These are phyloP conservation scores for Trichoderma koningii DNA, from an alignment of 2,329 filamentous ascomycete species.

Conservation along the genomic window DNA sequence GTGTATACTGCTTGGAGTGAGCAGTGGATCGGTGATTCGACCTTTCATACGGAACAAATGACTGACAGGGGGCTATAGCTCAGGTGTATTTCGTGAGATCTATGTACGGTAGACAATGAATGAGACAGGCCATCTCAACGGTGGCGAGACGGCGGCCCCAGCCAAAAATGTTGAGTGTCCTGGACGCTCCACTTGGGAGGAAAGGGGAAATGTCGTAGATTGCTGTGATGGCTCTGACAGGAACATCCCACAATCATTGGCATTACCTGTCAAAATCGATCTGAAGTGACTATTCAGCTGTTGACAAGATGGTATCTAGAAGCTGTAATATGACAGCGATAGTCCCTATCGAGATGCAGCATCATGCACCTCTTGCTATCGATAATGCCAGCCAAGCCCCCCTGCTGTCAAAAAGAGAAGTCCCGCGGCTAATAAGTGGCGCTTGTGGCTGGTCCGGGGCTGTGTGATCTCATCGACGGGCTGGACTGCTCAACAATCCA, in stretches of 20 bases:
- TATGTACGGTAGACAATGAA: neutral
- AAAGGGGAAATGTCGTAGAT: neutral
- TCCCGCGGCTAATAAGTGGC: constrained; percentile 14
- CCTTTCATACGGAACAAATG: no score
- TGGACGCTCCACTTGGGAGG: constrained; percentile 10
- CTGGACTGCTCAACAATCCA: constrained; percentile 20
- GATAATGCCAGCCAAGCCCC: constrained; percentile 10
- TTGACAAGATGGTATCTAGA: no score
- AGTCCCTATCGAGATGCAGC: no score
- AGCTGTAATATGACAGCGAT: no score
- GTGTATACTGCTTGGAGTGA: no score
- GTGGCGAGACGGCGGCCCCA: constrained; percentile 14
- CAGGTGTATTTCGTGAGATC: neutral
- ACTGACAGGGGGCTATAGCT: neutral
- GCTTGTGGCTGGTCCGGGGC: constrained; percentile 21
- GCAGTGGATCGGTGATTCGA: no score
- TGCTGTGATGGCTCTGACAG: neutral
- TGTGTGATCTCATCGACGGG: constrained; percentile 17
- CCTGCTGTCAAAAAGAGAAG: neutral
- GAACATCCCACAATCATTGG: neutral
- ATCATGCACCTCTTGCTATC: neutral
- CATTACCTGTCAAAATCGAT: no score
- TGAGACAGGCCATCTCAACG: neutral
- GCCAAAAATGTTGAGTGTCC: constrained; percentile 21
- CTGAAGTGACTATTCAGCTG: no score